These are phyloP conservation scores for Neospora caninum DNA, from an alignment of 169 alveolate genomes.

Conservation along the genomic window DNA sequence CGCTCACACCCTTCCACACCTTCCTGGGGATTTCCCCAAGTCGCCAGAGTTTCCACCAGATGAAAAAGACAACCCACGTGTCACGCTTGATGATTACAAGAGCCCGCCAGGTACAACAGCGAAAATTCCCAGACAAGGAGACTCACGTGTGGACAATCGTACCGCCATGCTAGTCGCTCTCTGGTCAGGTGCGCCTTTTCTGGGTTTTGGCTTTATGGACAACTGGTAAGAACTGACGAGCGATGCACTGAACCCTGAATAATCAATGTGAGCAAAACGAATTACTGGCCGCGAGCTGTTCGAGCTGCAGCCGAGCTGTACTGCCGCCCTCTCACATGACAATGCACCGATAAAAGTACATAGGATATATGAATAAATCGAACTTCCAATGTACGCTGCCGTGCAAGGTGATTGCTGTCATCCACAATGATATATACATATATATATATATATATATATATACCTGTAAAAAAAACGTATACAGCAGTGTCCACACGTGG, in stretches of 20 bases:
- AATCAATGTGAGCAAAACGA: not conserved
- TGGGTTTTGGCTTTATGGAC: constrained; percentile 61
- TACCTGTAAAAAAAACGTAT: not conserved
- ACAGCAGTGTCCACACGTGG: too few relatives aligned
- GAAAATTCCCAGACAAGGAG: constrained; percentile 7
- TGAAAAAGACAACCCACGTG: not conserved
- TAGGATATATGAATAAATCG: too few relatives aligned
- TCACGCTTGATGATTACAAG: not conserved
- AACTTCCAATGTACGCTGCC: too few relatives aligned
- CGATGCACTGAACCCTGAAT: not conserved
- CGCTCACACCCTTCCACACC: constrained; percentile 4
- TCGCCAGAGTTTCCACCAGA: too few relatives aligned
- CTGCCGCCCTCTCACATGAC: too few relatives aligned
- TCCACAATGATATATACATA: too few relatives aligned
- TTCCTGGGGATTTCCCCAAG: not conserved
- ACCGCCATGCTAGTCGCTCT: not conserved
- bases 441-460: too few relatives aligned
- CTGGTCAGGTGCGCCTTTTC: constrained; percentile 33
- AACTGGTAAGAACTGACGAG: constrained; percentile 35
- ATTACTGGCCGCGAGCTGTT: too few relatives aligned
- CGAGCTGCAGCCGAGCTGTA: too few relatives aligned
- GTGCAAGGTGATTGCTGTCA: too few relatives aligned
- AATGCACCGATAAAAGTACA: too few relatives aligned
- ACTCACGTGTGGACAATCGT: not conserved
- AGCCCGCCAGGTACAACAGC: not conserved